Conservation (phyloP, 78 protist species). For the Protostelium mycophagum region DNA sequence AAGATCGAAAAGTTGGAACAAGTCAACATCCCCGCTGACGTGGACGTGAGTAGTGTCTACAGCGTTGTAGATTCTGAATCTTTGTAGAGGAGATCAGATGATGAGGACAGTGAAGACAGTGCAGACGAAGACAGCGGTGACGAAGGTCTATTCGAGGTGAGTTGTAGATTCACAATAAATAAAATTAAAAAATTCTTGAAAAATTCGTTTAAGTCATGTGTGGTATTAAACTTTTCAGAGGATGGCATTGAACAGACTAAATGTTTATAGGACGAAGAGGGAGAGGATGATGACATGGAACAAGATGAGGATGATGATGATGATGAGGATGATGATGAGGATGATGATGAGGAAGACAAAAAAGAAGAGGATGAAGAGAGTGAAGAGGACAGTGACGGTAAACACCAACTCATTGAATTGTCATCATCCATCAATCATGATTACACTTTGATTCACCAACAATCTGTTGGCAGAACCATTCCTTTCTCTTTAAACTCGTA, state of each 20-base stretch:
- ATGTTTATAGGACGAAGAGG: no score
- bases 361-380: conserved; percentile 8
- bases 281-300: conserved; percentile 14
- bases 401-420: neutral
- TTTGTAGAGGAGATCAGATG: neutral
- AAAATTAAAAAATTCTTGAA: no score
- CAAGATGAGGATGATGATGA: conserved; percentile 26
- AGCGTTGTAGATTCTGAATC: conserved; percentile 6
- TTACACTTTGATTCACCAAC: no score
- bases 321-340: neutral
- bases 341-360: conserved; percentile 3
- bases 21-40: conserved; percentile 12
- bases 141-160: neutral
- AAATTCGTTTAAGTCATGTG: no score
- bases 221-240: no score
- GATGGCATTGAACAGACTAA: no score
- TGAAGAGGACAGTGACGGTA: conserved; percentile 11
- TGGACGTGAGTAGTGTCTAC: neutral
- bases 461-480: no score
- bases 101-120: no score
- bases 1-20: conserved; percentile 8
- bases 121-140: neutral
- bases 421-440: no score
- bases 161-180: no score
- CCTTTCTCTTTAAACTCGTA: no score